These are phyloP conservation scores for Scedosporium boydii DNA, from an alignment of 2,329 filamentous ascomycete species.

Conservation along the genomic window DNA sequence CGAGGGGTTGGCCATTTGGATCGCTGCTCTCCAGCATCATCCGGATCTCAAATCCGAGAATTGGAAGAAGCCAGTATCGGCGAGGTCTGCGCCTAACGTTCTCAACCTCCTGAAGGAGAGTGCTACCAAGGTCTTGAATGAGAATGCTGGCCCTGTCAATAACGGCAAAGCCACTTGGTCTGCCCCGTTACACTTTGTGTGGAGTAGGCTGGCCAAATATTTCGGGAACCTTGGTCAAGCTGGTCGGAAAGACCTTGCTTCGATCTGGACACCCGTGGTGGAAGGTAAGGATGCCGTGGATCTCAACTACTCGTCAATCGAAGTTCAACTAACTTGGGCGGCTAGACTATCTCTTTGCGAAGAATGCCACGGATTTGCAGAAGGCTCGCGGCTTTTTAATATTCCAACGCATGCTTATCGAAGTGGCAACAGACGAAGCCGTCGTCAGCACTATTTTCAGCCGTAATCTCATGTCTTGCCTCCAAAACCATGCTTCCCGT, in stretches of 20 bases:
- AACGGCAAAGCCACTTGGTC: slow-evolving; percentile 65
- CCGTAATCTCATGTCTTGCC: slow-evolving; percentile 68
- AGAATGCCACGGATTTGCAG: slow-evolving; percentile 71
- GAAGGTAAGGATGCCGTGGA: slow-evolving; percentile 53
- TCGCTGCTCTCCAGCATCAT: slow-evolving; percentile 57
- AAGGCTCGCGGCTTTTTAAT: slow-evolving; percentile 89
- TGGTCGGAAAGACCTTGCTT: slow-evolving; percentile 45
- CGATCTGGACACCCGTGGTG: slow-evolving; percentile 79
- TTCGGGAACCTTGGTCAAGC: slow-evolving; percentile 31
- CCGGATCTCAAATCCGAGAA: slow-evolving; percentile 55
- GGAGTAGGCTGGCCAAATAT: slow-evolving; percentile 62
- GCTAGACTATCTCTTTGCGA: slow-evolving; percentile 72
- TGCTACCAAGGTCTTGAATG: slow-evolving; percentile 28
- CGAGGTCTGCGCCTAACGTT: slow-evolving; percentile 57
- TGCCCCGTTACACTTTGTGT: slow-evolving; percentile 76
- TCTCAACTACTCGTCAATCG: not conserved
- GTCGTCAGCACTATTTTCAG: slow-evolving; percentile 60
- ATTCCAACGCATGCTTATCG: slow-evolving; percentile 63
- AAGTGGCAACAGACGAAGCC: slow-evolving; percentile 31
- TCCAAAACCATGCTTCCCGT: slow-evolving; percentile 73
- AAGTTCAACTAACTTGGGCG: not conserved
- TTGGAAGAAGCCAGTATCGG: slow-evolving; percentile 70
- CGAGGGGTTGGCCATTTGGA: slow-evolving; percentile 84
- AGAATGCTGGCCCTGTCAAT: slow-evolving; percentile 27
- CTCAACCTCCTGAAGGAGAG: slow-evolving; percentile 73